Evolutionary conservation across 2,329 filamentous ascomycete genomes (phyloP).

Genomic region (Exutisphaerella laricina): DNA sequence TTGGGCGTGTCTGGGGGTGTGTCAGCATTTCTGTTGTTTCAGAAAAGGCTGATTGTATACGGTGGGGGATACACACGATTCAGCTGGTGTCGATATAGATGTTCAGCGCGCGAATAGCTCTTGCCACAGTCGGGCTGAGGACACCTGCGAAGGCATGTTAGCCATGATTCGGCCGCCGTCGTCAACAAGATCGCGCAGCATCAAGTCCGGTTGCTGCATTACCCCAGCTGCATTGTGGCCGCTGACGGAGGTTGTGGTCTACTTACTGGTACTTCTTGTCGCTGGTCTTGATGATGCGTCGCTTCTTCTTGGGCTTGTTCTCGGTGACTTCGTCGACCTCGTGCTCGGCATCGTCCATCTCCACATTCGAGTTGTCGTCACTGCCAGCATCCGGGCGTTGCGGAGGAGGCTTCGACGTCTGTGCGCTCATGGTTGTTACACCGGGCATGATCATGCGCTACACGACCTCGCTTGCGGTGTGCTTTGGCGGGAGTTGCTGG

Average conservation of each 20-base stretch:
- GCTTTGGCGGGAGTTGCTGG: slow-evolving; percentile 14
- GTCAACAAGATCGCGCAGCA: no score
- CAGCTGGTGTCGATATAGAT: slow-evolving; percentile 91
- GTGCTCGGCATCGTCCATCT: slow-evolving; percentile 24
- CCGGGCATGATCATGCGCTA: slow-evolving; percentile 9
- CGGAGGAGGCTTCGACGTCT: slow-evolving; percentile 5
- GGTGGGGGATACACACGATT: slow-evolving; percentile 61
- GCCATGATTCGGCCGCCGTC: no score
- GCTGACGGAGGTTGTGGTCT: no score
- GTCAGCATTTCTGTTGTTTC: slow-evolving; percentile 14
- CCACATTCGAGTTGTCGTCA: slow-evolving; percentile 14
- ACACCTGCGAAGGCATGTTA: no score
- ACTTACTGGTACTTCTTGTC: slow-evolving; percentile 64
- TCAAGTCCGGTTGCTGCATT: no score
- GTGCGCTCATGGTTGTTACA: slow-evolving; percentile 9
- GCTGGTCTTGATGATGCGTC: slow-evolving; percentile 29
- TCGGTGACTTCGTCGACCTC: slow-evolving; percentile 21
- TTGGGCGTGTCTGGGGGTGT: slow-evolving; percentile 71
- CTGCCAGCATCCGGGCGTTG: slow-evolving; percentile 8
- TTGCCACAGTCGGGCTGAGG: slow-evolving; percentile 84
- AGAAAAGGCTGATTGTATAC: not conserved
- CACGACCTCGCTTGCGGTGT: not conserved
- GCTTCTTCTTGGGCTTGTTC: slow-evolving; percentile 32
- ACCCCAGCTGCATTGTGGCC: no score
- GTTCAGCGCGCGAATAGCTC: slow-evolving; percentile 92